These are phyloP conservation scores for Nadsonia fulvescens DNA, from an alignment of 805 yeast species.

Conservation along the genomic window DNA sequence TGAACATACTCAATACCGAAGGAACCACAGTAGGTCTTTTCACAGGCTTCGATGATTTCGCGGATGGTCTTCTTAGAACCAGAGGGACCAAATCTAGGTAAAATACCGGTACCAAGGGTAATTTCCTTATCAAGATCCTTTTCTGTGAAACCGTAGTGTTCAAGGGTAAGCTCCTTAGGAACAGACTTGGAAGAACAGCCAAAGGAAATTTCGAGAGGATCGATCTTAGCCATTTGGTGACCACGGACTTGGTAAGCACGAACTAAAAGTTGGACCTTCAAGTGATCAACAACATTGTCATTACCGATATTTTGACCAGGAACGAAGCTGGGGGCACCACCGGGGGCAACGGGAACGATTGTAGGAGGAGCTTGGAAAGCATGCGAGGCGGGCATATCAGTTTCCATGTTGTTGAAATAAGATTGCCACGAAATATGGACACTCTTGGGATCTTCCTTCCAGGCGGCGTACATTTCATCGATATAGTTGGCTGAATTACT, in stretches of 20 bases:
- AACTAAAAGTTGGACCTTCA: conserved; percentile 88
- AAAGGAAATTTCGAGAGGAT: conserved; percentile 82
- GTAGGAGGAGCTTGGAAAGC: conserved; percentile 92
- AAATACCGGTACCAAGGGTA: conserved; percentile 91
- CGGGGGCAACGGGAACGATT: conserved; percentile 61
- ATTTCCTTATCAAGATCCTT: conserved; percentile 69
- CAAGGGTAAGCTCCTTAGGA: conserved; percentile 81
- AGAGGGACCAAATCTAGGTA: conserved; percentile 69
- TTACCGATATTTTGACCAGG: conserved; percentile 27
- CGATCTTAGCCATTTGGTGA: conserved; percentile 85
- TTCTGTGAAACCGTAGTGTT: conserved; percentile 80
- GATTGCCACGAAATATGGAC: conserved; percentile 95
- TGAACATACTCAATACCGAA: conserved; percentile 94
- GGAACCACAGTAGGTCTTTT: conserved; percentile 66
- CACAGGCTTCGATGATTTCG: conserved; percentile 65
- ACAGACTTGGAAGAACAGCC: conserved; percentile 37
- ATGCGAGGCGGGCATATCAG: conserved; percentile 42
- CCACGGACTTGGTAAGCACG: conserved; percentile 99
- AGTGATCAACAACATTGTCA: conserved; percentile 64
- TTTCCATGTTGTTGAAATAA: conserved; percentile 79
- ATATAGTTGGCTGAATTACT: conserved; percentile 78
- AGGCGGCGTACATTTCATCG: conserved; percentile 94
- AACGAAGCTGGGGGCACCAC: conserved; percentile 49
- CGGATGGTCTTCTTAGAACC: conserved; percentile 51
- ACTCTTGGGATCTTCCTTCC: conserved; percentile 76